Evolutionary conservation across 2,329 filamentous ascomycete genomes (phyloP).

Genomic region (Fusarium xyrophilum): DNA sequence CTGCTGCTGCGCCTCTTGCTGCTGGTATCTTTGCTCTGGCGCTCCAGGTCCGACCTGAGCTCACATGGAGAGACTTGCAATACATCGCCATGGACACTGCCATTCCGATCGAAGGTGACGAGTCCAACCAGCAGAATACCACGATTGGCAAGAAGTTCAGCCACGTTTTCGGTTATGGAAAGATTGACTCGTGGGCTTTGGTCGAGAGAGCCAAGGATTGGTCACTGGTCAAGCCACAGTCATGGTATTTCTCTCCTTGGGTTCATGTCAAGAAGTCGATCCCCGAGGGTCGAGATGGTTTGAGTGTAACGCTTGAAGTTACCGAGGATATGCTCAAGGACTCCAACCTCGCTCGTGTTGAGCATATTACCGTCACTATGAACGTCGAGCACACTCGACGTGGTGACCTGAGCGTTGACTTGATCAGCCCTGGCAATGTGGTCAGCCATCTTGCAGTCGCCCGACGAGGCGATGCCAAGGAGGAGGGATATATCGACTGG

Average conservation of each 20-base stretch:
- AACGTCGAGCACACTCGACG: slow-evolving; percentile 87
- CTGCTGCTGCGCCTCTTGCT: slow-evolving; percentile 89
- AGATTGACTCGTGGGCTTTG: slow-evolving; percentile 85
- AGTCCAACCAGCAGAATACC: slow-evolving; percentile 81
- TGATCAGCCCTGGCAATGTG: slow-evolving; percentile 82
- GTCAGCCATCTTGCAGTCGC: slow-evolving; percentile 83
- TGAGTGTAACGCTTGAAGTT: slow-evolving; percentile 82
- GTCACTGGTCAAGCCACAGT: slow-evolving; percentile 90
- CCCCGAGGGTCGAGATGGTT: slow-evolving; percentile 81
- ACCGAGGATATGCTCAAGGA: slow-evolving; percentile 79
- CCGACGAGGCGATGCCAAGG: slow-evolving; percentile 71
- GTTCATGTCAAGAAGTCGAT: slow-evolving; percentile 85
- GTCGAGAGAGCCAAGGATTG: slow-evolving; percentile 87
- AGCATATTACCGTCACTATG: slow-evolving; percentile 98
- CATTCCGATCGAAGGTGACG: slow-evolving; percentile 74
- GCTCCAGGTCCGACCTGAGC: slow-evolving; percentile 81
- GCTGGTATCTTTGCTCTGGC: slow-evolving; percentile 92
- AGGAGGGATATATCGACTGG: slow-evolving; percentile 86
- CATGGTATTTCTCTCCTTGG: slow-evolving; percentile 95
- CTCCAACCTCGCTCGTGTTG: slow-evolving; percentile 84
- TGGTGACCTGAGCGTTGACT: slow-evolving; percentile 90
- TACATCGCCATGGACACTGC: slow-evolving; percentile 88
- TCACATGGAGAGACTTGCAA: slow-evolving; percentile 94
- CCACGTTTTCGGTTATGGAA: slow-evolving; percentile 95
- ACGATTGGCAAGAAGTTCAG: slow-evolving; percentile 85